Percentiles rank a stretch among this genome's conserved stretches.
phyloP scores from a whole-genome alignment of 345 rosid genomes.

The Populus deltoides region DNA sequence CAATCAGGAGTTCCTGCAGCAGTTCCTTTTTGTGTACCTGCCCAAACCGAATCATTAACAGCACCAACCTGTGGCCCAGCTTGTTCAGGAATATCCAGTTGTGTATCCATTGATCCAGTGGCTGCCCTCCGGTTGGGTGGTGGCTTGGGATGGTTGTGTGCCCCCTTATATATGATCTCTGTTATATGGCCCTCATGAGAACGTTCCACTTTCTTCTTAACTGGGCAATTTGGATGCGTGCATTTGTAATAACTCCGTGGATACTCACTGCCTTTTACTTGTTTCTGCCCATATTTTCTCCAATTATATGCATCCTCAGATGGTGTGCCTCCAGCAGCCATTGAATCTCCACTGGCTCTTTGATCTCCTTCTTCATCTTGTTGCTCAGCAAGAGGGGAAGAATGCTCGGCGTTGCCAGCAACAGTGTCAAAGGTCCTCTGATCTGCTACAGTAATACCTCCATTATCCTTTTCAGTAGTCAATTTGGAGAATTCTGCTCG shows the following conservation, averaged over 20 bases:
- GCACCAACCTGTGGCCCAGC: conserved; percentile 38
- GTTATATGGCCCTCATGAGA: conserved; percentile 95
- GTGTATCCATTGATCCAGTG: conserved; percentile 54
- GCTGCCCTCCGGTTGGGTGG: conserved; percentile 60
- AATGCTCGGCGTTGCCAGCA: conserved; percentile 42
- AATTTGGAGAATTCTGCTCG: conserved; percentile 42
- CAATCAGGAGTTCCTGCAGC: conserved; percentile 43
- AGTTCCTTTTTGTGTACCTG: conserved; percentile 40
- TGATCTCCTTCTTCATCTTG: conserved; percentile 70
- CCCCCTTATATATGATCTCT: conserved; percentile 92
- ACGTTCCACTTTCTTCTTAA: conserved; percentile 94
- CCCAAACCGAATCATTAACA: conserved; percentile 52
- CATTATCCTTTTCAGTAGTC: conserved; percentile 39
- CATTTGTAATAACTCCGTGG: conserved; percentile 98
- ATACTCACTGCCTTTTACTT: conserved; percentile 92
- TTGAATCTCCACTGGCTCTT: conserved; percentile 43
- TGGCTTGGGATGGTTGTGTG: conserved; percentile 82
- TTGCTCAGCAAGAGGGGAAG: conserved; percentile 62
- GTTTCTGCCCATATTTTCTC: conserved; percentile 97
- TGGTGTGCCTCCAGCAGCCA: conserved; percentile 30
- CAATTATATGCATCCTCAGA: conserved; percentile 94
- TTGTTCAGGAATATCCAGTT: conserved; percentile 54
- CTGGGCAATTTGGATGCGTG: conserved; percentile 76
- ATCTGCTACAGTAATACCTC: conserved; percentile 29
- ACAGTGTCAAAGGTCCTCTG: conserved; percentile 38